A percentile compares a stretch with the other conserved stretches of the same genome.
These are phyloP conservation scores for Kregervanrija pseudodelftensis DNA, from an alignment of 805 yeast species.

Conservation along the genomic window DNA sequence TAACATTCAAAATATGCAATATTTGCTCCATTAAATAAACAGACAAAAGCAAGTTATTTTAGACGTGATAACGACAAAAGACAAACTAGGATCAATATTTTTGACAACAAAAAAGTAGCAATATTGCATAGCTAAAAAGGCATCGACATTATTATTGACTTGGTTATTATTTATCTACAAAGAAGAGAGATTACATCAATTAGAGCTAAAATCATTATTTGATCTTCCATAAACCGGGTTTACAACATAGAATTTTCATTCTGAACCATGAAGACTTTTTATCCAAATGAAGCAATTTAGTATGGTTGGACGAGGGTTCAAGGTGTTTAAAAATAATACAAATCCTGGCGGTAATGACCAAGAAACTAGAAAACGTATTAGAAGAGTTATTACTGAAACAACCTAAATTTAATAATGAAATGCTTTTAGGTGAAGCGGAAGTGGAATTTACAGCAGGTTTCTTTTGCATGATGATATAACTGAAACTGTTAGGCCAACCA, in stretches of 20 bases:
- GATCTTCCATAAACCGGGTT: conserved; percentile 40
- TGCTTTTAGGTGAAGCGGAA: conserved; percentile 42
- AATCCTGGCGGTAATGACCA: conserved; percentile 54
- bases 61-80: conserved; percentile 44
- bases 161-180: conserved; percentile 43
- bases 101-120: conserved; percentile 34
- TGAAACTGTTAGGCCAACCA: conserved; percentile 47
- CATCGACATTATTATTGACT: conserved; percentile 38
- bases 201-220: conserved; percentile 34
- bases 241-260: conserved; percentile 36
- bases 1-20: conserved; percentile 34
- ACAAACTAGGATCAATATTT: conserved; percentile 41
- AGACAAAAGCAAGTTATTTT: conserved; percentile 37
- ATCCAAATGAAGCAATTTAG: conserved; percentile 44
- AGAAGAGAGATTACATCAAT: conserved; percentile 44
- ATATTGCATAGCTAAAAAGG: conserved; percentile 47
- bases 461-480: conserved; percentile 49
- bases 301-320: conserved; percentile 50
- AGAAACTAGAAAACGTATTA: conserved; percentile 47
- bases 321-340: conserved; percentile 39
- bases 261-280: conserved; percentile 37
- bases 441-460: conserved; percentile 55
- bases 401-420: conserved; percentile 53
- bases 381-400: conserved; percentile 51
- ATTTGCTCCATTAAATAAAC: conserved; percentile 32